Base-by-base conservation (phyloP, 192 early-diverging fungal species). In the Gaertneriomyces semiglobifer region DNA sequence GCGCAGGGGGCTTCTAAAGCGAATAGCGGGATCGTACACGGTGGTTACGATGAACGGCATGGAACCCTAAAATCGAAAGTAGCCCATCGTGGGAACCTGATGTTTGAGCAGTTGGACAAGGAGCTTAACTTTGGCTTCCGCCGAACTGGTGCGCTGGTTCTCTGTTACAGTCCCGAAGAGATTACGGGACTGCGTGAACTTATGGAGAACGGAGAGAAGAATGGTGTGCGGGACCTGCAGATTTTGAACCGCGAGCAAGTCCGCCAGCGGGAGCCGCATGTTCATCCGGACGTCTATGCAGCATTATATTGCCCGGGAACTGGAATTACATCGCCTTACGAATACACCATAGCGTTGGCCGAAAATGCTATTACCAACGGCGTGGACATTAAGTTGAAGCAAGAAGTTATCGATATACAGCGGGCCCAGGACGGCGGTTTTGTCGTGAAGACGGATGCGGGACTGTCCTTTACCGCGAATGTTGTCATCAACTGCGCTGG, bases 301-400 rank as follows among this genome's bases (percentile, higher is more conserved):
- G 77, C 79, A 3, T 57, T 81, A 19, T 55, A 62, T 41, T 80
- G 79, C 54, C 52, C 63, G 8, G 44, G 63, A 12, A 63, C 68
- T 6, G 79, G 79, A 9, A 74, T 81, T 53, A 71, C 66, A 7
- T 77, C 77, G 9, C 79, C 79, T 12, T 81, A 81, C 73, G 74
- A 77, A 48, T 81, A 79, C 63, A 68, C 68, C 10, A 81, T 81
- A 57, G 77, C 79, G 16, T 53, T 81, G 43, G 77, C 77, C 33
- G 77, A 81, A 58, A 81, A 81, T 44, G 77, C 79, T 10, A 63
- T 75, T 19, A 25, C n/a, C 19, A 81, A 81, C 67, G 79, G 79
- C 44, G 77, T 79, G 52, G 53, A 66, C 47, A 62, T 81, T 46
- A 40, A 54, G 16, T 56, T 81, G 4, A 33, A 53, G 5, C 67